Percentiles rank a stretch among this genome's conserved stretches.
Conservation (phyloP, 164 flowering plant genomes). For the Paratinospora sagittata region DNA sequence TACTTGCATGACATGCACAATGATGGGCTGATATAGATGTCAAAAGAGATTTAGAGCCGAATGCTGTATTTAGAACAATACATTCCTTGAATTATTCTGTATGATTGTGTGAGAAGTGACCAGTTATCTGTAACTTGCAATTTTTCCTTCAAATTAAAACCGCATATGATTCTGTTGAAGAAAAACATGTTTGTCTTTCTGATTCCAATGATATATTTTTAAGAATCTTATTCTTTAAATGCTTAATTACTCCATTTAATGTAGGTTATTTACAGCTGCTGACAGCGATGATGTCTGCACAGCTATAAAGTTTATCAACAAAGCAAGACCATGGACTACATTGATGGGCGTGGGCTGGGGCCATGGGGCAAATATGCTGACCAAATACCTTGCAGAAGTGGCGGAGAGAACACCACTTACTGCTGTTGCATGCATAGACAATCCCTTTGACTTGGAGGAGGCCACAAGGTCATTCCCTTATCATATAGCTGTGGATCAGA, state of each 20-base stretch:
- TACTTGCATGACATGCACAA: too few relatives aligned
- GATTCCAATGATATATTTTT: background rate
- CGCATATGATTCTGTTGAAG: background rate
- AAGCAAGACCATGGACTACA: constrained; percentile 81
- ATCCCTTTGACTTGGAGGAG: constrained; percentile 89
- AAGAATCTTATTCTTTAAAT: background rate
- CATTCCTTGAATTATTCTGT: too few relatives aligned
- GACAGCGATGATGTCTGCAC: constrained; percentile 93
- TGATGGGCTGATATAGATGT: too few relatives aligned
- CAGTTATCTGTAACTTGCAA: too few relatives aligned
- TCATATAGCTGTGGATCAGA: constrained; percentile 41
- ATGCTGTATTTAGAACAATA: too few relatives aligned
- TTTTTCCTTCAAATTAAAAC: background rate
- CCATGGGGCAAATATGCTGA: constrained; percentile 93
- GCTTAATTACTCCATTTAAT: constrained; percentile 35
- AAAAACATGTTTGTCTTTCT: background rate
- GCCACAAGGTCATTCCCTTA: constrained; percentile 53
- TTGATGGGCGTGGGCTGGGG: constrained; percentile 93
- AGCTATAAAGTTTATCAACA: constrained; percentile 69
- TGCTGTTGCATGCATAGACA: constrained; percentile 87
- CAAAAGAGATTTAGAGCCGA: too few relatives aligned
- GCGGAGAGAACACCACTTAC: constrained; percentile 82
- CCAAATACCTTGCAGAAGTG: constrained; percentile 85
- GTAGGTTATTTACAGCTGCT: constrained; percentile 99
- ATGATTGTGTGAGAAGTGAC: too few relatives aligned